These are phyloP conservation scores for Aurinia saxatilis DNA, from an alignment of 345 rosid species.

Conservation along the genomic window DNA sequence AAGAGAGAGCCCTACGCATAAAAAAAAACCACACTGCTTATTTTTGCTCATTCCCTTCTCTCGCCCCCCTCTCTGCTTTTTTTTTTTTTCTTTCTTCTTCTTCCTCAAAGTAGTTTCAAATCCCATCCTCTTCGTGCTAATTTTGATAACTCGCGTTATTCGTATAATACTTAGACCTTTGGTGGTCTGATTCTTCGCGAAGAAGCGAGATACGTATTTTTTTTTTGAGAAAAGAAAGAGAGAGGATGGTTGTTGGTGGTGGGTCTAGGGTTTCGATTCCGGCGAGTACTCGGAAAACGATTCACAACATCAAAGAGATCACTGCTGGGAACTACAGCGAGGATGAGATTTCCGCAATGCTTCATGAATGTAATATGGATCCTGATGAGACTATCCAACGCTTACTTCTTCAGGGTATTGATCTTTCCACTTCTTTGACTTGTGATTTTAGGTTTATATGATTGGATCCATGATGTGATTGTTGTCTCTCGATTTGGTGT, in stretches of 20 bases:
- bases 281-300: slow-evolving; percentile 47
- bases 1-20: slow-evolving; percentile 26
- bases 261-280: slow-evolving; percentile 68
- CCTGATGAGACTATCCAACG: slow-evolving; percentile 79
- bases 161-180: slow-evolving; percentile 3
- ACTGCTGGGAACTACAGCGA: slow-evolving; percentile 64
- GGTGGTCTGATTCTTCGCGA: slow-evolving; percentile 15
- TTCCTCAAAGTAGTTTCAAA: slow-evolving; percentile 15
- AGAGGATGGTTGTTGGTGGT: slow-evolving; percentile 69
- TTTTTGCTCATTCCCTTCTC: neutral
- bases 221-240: neutral
- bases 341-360: slow-evolving; percentile 93
- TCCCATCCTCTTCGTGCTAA: slow-evolving; percentile 25
- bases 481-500: slow-evolving; percentile 14
- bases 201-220: slow-evolving; percentile 24
- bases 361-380: slow-evolving; percentile 85
- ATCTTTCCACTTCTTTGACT: neutral
- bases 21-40: slow-evolving; percentile 12
- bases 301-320: slow-evolving; percentile 76
- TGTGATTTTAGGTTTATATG: slow-evolving; percentile 1
- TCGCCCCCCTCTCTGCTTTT: slow-evolving; percentile 14
- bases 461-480: slow-evolving; percentile 19
- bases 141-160: slow-evolving; percentile 1
- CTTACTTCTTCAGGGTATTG: slow-evolving; percentile 58
- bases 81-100: neutral